Conservation (phyloP, 768 basidiomycete species). For the Xerocomellus amylosporus region DNA sequence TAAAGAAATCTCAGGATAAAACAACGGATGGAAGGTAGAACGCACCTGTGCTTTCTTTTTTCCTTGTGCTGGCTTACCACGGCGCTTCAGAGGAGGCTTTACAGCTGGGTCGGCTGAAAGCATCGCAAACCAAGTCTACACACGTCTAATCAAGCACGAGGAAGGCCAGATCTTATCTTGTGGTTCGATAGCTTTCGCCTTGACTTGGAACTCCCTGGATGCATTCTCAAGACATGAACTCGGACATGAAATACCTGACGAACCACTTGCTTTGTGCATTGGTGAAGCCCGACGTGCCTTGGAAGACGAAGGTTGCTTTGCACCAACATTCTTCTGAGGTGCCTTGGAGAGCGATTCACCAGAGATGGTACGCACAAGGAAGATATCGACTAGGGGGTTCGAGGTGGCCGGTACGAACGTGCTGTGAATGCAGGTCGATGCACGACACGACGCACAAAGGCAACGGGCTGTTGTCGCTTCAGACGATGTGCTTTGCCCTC, state of each 20-base stretch:
- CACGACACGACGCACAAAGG: not conserved
- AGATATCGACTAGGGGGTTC: slow-evolving; percentile 51
- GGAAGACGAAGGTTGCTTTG: slow-evolving; percentile 1
- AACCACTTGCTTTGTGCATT: slow-evolving; percentile 7
- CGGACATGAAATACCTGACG: not conserved
- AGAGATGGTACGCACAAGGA: slow-evolving; percentile 48
- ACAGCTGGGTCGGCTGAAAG: not conserved
- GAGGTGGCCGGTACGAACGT: slow-evolving; percentile 51
- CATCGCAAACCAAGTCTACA: not conserved
- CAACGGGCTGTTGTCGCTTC: slow-evolving; percentile 48
- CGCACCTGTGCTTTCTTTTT: slow-evolving; percentile 14
- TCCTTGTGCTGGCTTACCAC: slow-evolving; percentile 7
- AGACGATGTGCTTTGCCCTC: slow-evolving; percentile 61
- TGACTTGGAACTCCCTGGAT: slow-evolving; percentile 14
- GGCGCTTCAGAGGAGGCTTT: slow-evolving; percentile 17
- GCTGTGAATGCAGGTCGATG: slow-evolving; percentile 29
- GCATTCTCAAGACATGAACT: not conserved
- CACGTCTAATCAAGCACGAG: not conserved
- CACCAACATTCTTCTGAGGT: not conserved
- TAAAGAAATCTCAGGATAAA: not conserved
- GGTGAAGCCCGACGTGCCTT: slow-evolving; percentile 2
- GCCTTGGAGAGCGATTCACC: slow-evolving; percentile 46
- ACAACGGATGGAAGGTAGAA: not conserved
- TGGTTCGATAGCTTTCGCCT: not conserved
- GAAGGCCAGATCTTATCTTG: slow-evolving; percentile 3